Evolutionary conservation across 2,329 filamentous ascomycete genomes (phyloP), one percentile per base, ranked within the genome.

Genomic region (Claviceps sp.): DNA sequence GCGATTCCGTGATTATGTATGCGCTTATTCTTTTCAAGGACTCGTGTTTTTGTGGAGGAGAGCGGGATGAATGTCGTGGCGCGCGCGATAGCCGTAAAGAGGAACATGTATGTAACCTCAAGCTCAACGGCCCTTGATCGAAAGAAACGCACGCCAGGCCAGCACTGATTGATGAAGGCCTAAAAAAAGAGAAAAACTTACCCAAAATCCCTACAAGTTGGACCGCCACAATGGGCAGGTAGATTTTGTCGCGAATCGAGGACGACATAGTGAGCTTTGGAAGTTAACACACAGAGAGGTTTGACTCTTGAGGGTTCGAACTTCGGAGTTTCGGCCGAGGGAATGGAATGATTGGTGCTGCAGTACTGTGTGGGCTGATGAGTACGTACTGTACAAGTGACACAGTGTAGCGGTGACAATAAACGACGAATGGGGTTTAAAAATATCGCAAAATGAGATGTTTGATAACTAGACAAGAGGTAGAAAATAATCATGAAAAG

Each of bases 161-260:
- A 30, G 26, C 9, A 9, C 9, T 30, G 26, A 9, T 30, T 30
- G 26, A 30, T 9, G 8, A 4, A 9, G 26, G 2, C 26, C 26
- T 30, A 4, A 34, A 2, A 11, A 11, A 34, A 11, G 11, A 11
- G 9, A 30, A 5, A 3, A n/a, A 54, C 58, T 44, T 59, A 70
- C 67, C 55, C n/a, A 70, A 55, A 64, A 69, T 70, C 58, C 65
- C 66, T 7, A 63, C 50, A 38, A 68, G 60, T 53, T 70, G 67
- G 5, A 61, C 56, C 20, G 54, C 54, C 30, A 69, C 62, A 48
- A 68, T 59, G 59, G 54, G 54, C 7, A 71, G 59, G 41, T 70
- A 71, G 44, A 65, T 48, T 60, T 60, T 65, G 49, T 71, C 66
- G 49, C 64, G 66, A 41, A 55, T 49, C 1, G 2, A 34, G 37